These are phyloP conservation scores for Ustilago sp. DNA, from an alignment of 1,284 basidiomycete genomes.

Conservation along the genomic window DNA sequence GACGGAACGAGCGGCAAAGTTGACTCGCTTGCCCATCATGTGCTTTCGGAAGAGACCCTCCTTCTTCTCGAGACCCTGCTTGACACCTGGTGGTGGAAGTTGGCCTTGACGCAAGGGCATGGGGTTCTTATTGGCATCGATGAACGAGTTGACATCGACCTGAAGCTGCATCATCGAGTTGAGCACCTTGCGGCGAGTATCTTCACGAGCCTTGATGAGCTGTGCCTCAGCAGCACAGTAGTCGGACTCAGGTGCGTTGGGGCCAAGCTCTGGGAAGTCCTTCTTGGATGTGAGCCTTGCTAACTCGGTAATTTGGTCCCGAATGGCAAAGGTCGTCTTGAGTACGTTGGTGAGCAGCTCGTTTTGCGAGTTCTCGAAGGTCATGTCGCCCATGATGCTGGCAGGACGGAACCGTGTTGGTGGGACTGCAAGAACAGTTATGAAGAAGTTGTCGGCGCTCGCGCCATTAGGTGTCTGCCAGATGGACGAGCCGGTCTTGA, in stretches of 20 bases:
- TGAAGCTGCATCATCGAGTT: conserved; percentile 90
- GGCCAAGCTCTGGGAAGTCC: conserved; percentile 66
- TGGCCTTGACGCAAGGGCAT: conserved; percentile 85
- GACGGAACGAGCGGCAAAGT: conserved; percentile 98
- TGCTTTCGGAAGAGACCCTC: conserved; percentile 98
- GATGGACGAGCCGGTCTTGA: conserved; percentile 30
- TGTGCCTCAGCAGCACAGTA: conserved; percentile 71
- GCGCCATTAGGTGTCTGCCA: conserved; percentile 70
- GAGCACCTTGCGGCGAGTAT: conserved; percentile 78
- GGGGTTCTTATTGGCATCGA: conserved; percentile 97
- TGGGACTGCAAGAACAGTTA: conserved; percentile 90
- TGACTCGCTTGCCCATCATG: conserved; percentile 99
- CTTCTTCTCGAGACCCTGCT: conserved; percentile 98
- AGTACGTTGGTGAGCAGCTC: conserved; percentile 89
- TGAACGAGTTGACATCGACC: conserved; percentile 94
- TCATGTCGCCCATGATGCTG: conserved; percentile 87
- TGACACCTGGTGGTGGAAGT: conserved; percentile 92
- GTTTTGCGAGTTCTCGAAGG: conserved; percentile 98
- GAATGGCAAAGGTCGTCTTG: conserved; percentile 74
- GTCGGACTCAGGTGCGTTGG: conserved; percentile 63
- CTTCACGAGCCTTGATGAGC: conserved; percentile 71
- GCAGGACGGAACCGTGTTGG: conserved; percentile 97
- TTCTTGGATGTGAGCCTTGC: conserved; percentile 76
- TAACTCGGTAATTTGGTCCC: conserved; percentile 76
- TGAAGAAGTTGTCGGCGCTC: conserved; percentile 95